Evolutionary conservation across 371 early-diverging fungal species (phyloP).

Genomic region (Basidiobolus meristosporus): DNA sequence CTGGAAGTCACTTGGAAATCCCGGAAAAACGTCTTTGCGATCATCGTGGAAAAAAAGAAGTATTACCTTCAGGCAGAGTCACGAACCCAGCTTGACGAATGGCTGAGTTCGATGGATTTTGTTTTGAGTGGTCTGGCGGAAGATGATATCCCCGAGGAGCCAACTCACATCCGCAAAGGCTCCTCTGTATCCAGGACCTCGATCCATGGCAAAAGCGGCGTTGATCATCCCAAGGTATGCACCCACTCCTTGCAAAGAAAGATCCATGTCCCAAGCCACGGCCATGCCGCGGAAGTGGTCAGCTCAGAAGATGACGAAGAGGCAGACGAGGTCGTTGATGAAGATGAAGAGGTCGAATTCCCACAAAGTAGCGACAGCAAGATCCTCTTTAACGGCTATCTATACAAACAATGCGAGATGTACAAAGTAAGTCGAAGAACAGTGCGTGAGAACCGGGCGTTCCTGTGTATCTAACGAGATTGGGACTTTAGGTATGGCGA

Average conservation of each 20-base stretch:
- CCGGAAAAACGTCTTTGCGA: not conserved
- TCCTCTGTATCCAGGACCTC: too few species aligned
- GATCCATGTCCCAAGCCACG: too few species aligned
- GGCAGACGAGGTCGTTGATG: slow-evolving; percentile 9
- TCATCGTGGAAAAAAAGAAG: not conserved
- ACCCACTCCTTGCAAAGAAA: too few species aligned
- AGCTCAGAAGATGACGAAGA: slow-evolving; percentile 11
- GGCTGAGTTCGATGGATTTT: not conserved
- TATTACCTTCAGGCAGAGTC: slow-evolving; percentile 1
- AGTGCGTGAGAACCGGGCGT: not conserved
- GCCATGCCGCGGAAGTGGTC: slow-evolving; percentile 1
- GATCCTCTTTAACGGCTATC: slow-evolving; percentile 48
- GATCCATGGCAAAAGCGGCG: too few species aligned
- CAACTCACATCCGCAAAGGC: too few species aligned
- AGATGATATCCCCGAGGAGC: too few species aligned
- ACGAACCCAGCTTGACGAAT: not conserved
- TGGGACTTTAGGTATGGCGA: slow-evolving; percentile 39
- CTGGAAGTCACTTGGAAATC: not conserved
- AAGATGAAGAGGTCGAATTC: slow-evolving; percentile 7
- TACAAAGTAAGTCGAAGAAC: slow-evolving; percentile 23
- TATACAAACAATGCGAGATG: slow-evolving; percentile 37
- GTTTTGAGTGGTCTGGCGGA: too few species aligned
- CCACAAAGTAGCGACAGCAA: slow-evolving; percentile 13
- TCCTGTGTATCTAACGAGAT: not conserved
- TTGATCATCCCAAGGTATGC: too few species aligned